Percentiles rank a stretch among this genome's conserved stretches.
These are phyloP conservation scores for Gorgonomyces haynaldii DNA, from an alignment of 192 early-diverging fungal species.

Conservation along the genomic window DNA sequence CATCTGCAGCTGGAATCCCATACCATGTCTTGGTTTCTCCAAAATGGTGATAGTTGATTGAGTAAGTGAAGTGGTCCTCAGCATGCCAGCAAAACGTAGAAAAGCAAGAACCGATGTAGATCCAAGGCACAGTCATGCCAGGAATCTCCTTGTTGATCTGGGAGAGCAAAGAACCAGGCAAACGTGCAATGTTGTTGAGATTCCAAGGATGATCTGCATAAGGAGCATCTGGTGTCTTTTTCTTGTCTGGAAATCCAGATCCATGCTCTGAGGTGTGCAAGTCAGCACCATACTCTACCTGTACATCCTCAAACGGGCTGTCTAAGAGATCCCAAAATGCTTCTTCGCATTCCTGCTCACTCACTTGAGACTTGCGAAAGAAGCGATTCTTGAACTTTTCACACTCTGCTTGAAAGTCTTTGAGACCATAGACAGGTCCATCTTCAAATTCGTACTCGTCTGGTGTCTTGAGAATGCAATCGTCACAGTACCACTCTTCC, in stretches of 20 bases:
- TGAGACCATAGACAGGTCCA: constrained; percentile 60
- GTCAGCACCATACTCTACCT: constrained; percentile 96
- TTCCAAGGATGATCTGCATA: constrained; percentile 76
- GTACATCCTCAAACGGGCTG: constrained; percentile 72
- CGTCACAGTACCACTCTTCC: constrained; percentile 87
- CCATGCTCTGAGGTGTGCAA: constrained; percentile 83
- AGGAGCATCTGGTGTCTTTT: constrained; percentile 49
- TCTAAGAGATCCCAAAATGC: constrained; percentile 93
- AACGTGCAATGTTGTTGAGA: constrained; percentile 72
- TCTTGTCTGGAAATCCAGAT: constrained; percentile 74
- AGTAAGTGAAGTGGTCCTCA: constrained; percentile 95
- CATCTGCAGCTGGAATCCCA: constrained; percentile 72
- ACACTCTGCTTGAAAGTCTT: constrained; percentile 65
- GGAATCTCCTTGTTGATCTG: constrained; percentile 87
- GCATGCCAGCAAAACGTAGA: constrained; percentile 97
- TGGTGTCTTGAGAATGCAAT: constrained; percentile 64
- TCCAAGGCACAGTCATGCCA: constrained; percentile 96
- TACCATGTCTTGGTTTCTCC: constrained; percentile 99
- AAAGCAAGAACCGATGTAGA: constrained; percentile 93
- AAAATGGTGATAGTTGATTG: constrained; percentile 90
- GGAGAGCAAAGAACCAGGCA: constrained; percentile 70
- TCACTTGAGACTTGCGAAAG: constrained; percentile 52
- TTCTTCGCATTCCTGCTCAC: constrained; percentile 70
- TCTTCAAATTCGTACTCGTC: constrained; percentile 93
- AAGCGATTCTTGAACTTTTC: constrained; percentile 70